A percentile compares a stretch with the other conserved stretches of the same genome.
These are phyloP conservation scores for Skeletonema potamos DNA, from an alignment of 108 stramenopile species.

Conservation along the genomic window DNA sequence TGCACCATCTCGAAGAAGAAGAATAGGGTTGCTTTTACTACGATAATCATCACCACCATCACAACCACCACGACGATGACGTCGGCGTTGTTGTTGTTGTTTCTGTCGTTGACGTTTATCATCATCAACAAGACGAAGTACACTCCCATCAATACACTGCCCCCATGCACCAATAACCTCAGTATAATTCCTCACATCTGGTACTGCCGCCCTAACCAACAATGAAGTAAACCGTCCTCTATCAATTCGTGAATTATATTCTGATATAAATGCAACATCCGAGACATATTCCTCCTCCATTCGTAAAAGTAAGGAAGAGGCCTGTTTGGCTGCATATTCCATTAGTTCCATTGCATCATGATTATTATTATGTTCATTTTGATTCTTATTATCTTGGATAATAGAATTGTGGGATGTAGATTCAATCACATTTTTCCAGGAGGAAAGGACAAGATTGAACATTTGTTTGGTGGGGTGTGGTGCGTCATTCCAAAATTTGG, in stretches of 20 bases:
- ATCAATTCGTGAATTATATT: conserved; percentile 25
- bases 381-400: no score
- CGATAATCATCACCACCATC: no score
- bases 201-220: conserved; percentile 8
- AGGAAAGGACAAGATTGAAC: conserved; percentile 25
- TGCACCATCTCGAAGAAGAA: background rate
- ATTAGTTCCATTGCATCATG: conserved; percentile 13
- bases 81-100: background rate
- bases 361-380: no score
- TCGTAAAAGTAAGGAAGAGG: conserved; percentile 8
- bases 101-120: no score
- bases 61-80: background rate
- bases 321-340: conserved; percentile 18
- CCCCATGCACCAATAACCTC: conserved; percentile 36
- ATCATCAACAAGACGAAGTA: background rate
- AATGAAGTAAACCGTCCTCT: conserved; percentile 13
- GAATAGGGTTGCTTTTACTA: background rate
- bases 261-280: conserved; percentile 16
- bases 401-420: conserved; percentile 17
- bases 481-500: conserved; percentile 28
- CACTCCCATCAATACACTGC: conserved; percentile 20
- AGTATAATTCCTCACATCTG: conserved; percentile 38
- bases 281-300: conserved; percentile 31
- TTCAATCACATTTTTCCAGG: conserved; percentile 36
- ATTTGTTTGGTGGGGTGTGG: conserved; percentile 43